These are phyloP conservation scores for Populus alba DNA, from an alignment of 345 rosid species.

Conservation along the genomic window DNA sequence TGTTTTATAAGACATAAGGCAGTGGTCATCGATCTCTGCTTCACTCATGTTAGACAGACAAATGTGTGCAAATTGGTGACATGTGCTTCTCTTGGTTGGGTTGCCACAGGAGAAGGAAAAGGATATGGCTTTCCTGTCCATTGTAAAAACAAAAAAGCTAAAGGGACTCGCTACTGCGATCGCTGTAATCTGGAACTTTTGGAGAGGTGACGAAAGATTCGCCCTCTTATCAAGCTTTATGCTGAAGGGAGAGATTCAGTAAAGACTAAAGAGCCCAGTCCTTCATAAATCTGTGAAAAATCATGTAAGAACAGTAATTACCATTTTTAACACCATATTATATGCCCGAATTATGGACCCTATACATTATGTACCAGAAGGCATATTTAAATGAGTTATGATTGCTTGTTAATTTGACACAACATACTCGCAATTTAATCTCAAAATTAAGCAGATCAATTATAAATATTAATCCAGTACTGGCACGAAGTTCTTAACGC, in stretches of 20 bases:
- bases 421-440: no score
- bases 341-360: no score
- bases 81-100: background rate
- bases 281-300: background rate
- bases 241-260: background rate
- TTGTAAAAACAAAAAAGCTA: conserved; percentile 2
- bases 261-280: background rate
- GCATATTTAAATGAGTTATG: no score
- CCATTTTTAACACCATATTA: no score
- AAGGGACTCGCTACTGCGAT: background rate
- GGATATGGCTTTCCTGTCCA: conserved; percentile 4
- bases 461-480: no score
- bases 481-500: no score
- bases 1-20: background rate
- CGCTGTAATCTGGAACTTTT: background rate
- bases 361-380: no score
- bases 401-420: no score
- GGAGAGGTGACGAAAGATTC: background rate
- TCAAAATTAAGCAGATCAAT: no score
- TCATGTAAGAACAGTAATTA: no score
- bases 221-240: background rate
- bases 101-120: background rate
- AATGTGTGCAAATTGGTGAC: background rate
- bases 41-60: background rate
- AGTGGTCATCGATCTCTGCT: background rate